Conservation (phyloP, 1,284 basidiomycete genomes). For the Puccinia novopanici region DNA sequence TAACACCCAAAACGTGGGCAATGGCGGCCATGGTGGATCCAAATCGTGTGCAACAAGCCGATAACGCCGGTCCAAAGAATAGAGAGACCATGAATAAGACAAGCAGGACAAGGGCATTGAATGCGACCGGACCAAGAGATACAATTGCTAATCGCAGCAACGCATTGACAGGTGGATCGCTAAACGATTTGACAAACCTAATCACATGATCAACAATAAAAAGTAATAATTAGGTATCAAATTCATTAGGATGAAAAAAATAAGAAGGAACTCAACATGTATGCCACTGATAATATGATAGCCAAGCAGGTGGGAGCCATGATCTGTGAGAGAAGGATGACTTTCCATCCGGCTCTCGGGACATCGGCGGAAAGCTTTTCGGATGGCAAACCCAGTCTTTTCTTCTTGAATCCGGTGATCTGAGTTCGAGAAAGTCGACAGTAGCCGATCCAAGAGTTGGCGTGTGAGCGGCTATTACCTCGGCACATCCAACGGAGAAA, state of each 20-base stretch:
- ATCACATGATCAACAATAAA: neutral
- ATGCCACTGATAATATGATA: slow-evolving; percentile 78
- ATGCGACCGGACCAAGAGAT: slow-evolving; percentile 89
- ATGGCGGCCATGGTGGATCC: slow-evolving; percentile 85
- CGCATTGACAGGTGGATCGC: slow-evolving; percentile 66
- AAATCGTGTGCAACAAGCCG: slow-evolving; percentile 72
- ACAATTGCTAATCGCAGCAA: slow-evolving; percentile 91
- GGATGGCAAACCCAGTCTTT: slow-evolving; percentile 87
- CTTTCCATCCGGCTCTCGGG: slow-evolving; percentile 84
- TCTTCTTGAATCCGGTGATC: slow-evolving; percentile 97
- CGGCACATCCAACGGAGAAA: slow-evolving; percentile 96
- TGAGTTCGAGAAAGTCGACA: slow-evolving; percentile 89
- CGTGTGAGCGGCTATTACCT: slow-evolving; percentile 79
- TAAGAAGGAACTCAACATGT: slow-evolving; percentile 67
- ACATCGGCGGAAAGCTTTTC: slow-evolving; percentile 89
- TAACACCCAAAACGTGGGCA: slow-evolving; percentile 74
- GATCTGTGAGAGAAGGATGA: slow-evolving; percentile 83
- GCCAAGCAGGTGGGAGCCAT: slow-evolving; percentile 81
- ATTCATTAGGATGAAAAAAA: neutral
- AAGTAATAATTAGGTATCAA: neutral
- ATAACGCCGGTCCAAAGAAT: slow-evolving; percentile 50
- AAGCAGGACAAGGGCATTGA: slow-evolving; percentile 85
- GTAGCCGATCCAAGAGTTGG: slow-evolving; percentile 96
- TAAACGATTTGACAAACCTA: slow-evolving; percentile 56
- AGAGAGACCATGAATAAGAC: slow-evolving; percentile 79